phyloP scores from a whole-genome alignment of 306 rosid genomes.

The Quercus aquifolioides region DNA sequence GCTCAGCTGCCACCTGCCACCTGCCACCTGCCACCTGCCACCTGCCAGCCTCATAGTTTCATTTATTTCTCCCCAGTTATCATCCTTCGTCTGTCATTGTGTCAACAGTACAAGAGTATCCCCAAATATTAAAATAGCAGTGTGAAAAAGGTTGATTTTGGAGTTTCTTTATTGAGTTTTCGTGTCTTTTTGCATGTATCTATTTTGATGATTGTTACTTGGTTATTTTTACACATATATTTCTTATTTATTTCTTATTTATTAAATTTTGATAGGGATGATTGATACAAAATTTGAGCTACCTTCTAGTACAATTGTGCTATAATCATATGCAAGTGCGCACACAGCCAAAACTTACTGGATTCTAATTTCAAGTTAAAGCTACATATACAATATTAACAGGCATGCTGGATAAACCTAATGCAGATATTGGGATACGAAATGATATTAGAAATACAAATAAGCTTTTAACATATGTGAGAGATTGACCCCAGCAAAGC shows the following conservation, averaged over 20 bases:
- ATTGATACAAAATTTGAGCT: not conserved
- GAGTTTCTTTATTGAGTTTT: not conserved
- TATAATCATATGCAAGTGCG: not conserved
- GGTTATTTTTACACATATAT: too few species aligned
- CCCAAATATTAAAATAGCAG: not conserved
- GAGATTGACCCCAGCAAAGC: not conserved
- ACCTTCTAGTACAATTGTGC: not conserved
- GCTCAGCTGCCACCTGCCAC: too few species aligned
- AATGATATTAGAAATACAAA: too few species aligned
- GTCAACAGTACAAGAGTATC: too few species aligned
- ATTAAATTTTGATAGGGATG: accelerated
- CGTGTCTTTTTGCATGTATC: not conserved
- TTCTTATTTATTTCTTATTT: too few species aligned
- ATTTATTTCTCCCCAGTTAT: not conserved
- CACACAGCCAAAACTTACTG: not conserved
- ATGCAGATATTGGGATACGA: not conserved
- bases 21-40: too few species aligned
- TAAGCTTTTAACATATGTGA: not conserved
- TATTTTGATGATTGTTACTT: not conserved
- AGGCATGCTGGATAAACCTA: not conserved
- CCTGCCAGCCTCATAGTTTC: not conserved
- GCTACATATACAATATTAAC: not conserved
- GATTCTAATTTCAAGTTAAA: not conserved
- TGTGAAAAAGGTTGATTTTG: not conserved
- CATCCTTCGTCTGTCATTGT: not conserved